A percentile compares a stretch with the other conserved stretches of the same genome.
These are phyloP conservation scores for Hortaea werneckii DNA, from an alignment of 2,329 filamentous ascomycete genomes.

Conservation along the genomic window DNA sequence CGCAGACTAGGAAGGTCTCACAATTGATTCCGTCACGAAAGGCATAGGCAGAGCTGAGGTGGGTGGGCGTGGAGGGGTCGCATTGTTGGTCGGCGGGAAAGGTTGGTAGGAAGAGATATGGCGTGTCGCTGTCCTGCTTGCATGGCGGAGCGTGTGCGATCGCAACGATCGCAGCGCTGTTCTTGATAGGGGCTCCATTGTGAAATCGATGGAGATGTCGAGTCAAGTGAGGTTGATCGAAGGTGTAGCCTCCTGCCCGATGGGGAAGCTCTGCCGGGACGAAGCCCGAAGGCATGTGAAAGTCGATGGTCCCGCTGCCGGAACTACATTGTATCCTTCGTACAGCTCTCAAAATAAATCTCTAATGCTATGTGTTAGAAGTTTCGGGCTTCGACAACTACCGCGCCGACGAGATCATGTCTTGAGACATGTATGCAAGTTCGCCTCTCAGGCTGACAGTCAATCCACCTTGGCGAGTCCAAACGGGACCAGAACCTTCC, in stretches of 20 bases:
- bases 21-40: conserved; percentile 41
- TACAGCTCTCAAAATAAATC: no score
- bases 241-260: background rate
- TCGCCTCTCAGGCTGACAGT: no score
- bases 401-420: no score
- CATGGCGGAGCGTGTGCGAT: conserved; percentile 9
- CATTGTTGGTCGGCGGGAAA: conserved; percentile 14
- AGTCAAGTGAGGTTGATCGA: background rate
- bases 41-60: conserved; percentile 37
- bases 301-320: no score
- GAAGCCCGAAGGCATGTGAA: background rate
- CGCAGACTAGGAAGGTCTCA: no score
- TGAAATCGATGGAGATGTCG: background rate
- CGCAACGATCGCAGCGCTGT: conserved; percentile 17
- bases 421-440: no score
- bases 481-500: conserved; percentile 24
- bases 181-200: conserved; percentile 17
- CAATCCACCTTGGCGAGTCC: conserved; percentile 17
- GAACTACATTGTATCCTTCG: no score
- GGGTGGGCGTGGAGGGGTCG: conserved; percentile 18
- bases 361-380: no score
- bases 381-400: no score
- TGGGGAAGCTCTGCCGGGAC: conserved; percentile 2
- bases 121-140: conserved; percentile 1
- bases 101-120: conserved; percentile 13